phyloP scores from a whole-genome alignment of 169 alveolate genomes.

The Plasmodium gallinaceum region DNA sequence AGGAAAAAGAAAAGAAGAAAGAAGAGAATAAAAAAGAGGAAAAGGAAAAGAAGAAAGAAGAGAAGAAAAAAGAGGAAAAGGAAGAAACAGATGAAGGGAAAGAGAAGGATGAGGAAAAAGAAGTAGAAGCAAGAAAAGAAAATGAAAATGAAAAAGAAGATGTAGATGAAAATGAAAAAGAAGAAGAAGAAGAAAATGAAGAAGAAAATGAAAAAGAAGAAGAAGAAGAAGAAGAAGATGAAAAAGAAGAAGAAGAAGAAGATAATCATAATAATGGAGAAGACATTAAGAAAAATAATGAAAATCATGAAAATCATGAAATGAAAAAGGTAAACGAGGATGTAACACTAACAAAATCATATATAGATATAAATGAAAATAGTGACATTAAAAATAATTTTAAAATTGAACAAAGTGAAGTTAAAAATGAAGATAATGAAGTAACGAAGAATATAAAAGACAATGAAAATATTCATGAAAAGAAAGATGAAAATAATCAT shows the following conservation, averaged over 20 bases:
- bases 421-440: not conserved
- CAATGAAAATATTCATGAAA: not conserved
- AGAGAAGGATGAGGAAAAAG: not conserved
- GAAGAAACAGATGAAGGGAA: not conserved
- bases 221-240: constrained; percentile 18
- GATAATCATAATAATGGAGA: not conserved
- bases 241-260: not conserved
- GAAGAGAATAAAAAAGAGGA: not conserved
- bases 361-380: constrained; percentile 1
- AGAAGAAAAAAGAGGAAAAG: not conserved
- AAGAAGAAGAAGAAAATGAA: constrained; percentile 4
- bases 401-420: too few relatives aligned
- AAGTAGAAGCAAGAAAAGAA: not conserved
- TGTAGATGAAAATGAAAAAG: not conserved
- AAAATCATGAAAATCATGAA: not conserved
- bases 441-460: not conserved
- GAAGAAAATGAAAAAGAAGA: constrained; percentile 3
- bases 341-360: constrained; percentile 2
- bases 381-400: not conserved
- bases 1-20: not conserved
- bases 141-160: not conserved
- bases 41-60: not conserved
- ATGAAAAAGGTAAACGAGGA: not conserved
- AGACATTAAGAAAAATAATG: not conserved
- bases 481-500: not conserved